Percentiles rank a stretch among this genome's conserved stretches.
phyloP scores from a whole-genome alignment of 1,139 yeast species.

The Yamadazyma epiphylla region DNA sequence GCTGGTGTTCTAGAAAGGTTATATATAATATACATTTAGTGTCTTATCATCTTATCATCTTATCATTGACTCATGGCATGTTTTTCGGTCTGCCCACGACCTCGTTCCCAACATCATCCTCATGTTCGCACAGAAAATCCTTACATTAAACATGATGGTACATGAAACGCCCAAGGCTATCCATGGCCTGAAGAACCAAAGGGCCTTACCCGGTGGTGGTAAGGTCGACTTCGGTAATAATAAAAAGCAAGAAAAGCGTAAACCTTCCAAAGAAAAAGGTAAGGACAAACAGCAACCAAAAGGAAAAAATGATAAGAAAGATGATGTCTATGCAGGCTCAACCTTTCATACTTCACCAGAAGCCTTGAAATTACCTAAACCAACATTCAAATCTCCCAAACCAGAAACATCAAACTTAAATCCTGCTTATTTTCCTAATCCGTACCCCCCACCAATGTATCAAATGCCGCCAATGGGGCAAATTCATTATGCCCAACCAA shows the following conservation, averaged over 20 bases:
- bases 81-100: too few relatives aligned
- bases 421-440: conserved; percentile 7
- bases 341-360: conserved; percentile 58
- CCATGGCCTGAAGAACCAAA: conserved; percentile 16
- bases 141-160: conserved; percentile 38
- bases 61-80: too few relatives aligned
- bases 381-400: conserved; percentile 42
- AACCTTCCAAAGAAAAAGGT: conserved; percentile 10
- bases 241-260: conserved; percentile 10
- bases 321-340: conserved; percentile 52
- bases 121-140: too few relatives aligned
- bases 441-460: conserved; percentile 5
- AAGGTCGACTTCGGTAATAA: conserved; percentile 36
- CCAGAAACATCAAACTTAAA: conserved; percentile 13
- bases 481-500: too few relatives aligned
- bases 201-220: conserved; percentile 40
- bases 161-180: conserved; percentile 33
- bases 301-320: conserved; percentile 14
- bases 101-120: too few relatives aligned
- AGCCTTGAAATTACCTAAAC: conserved; percentile 54
- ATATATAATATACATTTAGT: neutral
- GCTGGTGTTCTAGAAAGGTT: neutral
- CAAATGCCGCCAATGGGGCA: conserved; percentile 4
- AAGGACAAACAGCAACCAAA: too few relatives aligned
- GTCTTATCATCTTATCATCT: neutral